phyloP scores from a whole-genome alignment of 2,329 filamentous ascomycete genomes.

The Tympanopsis confertula region DNA sequence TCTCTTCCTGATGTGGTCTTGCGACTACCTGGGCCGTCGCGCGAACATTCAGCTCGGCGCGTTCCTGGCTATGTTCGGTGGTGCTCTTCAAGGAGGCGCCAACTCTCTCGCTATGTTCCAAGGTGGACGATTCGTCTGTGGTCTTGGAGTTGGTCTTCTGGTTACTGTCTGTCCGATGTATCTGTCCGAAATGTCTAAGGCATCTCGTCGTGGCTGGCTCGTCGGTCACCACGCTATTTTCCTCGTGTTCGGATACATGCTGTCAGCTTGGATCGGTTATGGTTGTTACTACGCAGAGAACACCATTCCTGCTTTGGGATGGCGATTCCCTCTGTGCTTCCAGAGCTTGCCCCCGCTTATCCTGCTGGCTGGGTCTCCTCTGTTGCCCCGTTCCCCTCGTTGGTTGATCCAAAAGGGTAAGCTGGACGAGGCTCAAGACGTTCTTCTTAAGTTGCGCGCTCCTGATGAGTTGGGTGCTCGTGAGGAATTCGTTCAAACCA shows the following conservation, averaged over 20 bases:
- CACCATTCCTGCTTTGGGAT: constrained; percentile 23
- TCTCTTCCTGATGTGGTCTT: constrained; percentile 36
- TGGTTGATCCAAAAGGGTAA: constrained; percentile 35
- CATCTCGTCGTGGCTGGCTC: constrained; percentile 27
- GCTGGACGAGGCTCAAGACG: constrained; percentile 28
- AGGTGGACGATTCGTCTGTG: constrained; percentile 26
- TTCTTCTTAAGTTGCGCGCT: constrained; percentile 25
- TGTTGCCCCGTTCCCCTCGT: constrained; percentile 31
- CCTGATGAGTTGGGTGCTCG: constrained; percentile 26
- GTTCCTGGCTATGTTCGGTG: constrained; percentile 28
- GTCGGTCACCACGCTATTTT: constrained; percentile 32
- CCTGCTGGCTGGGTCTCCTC: constrained; percentile 24
- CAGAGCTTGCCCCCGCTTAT: constrained; percentile 25
- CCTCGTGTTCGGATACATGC: constrained; percentile 32
- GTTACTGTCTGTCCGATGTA: constrained; percentile 31
- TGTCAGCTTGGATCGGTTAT: constrained; percentile 29
- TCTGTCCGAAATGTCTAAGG: constrained; percentile 26
- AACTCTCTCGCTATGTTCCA: constrained; percentile 32
- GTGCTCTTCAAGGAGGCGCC: constrained; percentile 30
- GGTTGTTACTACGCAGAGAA: constrained; percentile 27
- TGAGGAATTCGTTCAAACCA: constrained; percentile 32
- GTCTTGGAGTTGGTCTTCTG: constrained; percentile 26
- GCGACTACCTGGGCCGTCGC: constrained; percentile 27
- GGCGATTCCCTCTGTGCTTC: constrained; percentile 29
- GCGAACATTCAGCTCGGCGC: constrained; percentile 32